Evolutionary conservation across 768 basidiomycete genomes (phyloP).

Genomic region (Suillus decipiens): DNA sequence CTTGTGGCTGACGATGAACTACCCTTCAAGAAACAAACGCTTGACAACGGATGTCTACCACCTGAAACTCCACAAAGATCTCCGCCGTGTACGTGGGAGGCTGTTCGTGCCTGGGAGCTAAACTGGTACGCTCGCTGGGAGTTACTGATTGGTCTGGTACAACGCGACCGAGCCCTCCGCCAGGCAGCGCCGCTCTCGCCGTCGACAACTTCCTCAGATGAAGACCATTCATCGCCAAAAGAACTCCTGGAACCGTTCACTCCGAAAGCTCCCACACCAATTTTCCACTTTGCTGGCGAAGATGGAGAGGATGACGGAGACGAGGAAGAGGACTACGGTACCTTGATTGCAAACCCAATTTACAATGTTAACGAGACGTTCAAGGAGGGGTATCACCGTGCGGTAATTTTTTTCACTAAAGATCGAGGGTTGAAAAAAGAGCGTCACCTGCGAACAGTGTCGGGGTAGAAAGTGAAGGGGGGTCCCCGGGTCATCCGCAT

Average conservation of each 20-base stretch:
- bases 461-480: background rate
- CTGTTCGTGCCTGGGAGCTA: conserved; percentile 39
- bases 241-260: background rate
- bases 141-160: conserved; percentile 46
- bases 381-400: conserved; percentile 29
- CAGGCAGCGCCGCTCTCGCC: conserved; percentile 2
- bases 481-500: background rate
- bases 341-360: conserved; percentile 16
- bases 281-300: conserved; percentile 25
- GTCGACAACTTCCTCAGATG: conserved; percentile 7
- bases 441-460: background rate
- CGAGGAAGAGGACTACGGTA: conserved; percentile 33
- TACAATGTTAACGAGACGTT: conserved; percentile 19
- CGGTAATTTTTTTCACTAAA: conserved; percentile 24
- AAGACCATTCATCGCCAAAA: background rate
- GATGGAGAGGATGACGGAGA: conserved; percentile 23
- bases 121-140: conserved; percentile 60
- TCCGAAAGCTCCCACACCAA: conserved; percentile 9
- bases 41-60: background rate
- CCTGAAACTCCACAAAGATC: background rate
- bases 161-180: conserved; percentile 27
- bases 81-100: conserved; percentile 14
- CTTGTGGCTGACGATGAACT: conserved; percentile 49
- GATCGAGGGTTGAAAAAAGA: conserved; percentile 13
- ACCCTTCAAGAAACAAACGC: background rate